Conservation (phyloP, 192 early-diverging fungal species). For the Coemansia sp. region DNA sequence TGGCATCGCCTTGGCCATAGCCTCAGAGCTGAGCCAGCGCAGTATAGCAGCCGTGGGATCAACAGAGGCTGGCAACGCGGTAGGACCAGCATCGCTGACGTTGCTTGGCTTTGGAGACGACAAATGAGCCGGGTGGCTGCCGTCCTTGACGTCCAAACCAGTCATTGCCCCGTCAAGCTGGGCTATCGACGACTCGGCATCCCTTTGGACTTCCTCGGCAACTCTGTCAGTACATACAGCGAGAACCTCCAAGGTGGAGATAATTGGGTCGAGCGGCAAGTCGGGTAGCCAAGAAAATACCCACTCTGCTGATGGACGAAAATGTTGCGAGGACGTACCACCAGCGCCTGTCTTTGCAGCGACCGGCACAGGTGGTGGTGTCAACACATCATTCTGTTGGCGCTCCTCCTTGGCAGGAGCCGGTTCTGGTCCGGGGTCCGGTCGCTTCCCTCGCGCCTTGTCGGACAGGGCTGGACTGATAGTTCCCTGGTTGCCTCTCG, state of each 20-base stretch:
- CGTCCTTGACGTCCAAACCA: conserved; percentile 9
- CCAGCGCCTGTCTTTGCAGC: background rate
- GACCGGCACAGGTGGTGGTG: background rate
- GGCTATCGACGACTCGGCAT: conserved; percentile 41
- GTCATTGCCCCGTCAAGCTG: background rate
- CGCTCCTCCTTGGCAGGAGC: conserved; percentile 8
- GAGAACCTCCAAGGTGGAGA: conserved; percentile 66
- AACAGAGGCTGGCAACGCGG: conserved; percentile 38
- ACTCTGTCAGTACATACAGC: conserved; percentile 71
- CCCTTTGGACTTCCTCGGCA: conserved; percentile 62
- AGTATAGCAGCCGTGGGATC: conserved; percentile 56
- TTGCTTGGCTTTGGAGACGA: background rate
- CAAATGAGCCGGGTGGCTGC: background rate
- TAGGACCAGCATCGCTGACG: background rate
- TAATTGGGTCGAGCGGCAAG: conserved; percentile 71
- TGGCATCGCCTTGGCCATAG: conserved; percentile 32
- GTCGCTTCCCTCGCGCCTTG: conserved; percentile 74
- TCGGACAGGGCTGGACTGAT: conserved; percentile 63
- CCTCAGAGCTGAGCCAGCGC: conserved; percentile 47
- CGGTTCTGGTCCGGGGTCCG: conserved; percentile 38
- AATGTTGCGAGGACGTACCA: conserved; percentile 10
- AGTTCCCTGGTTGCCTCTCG: conserved; percentile 17
- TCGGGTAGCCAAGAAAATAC: conserved; percentile 67
- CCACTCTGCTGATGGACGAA: conserved; percentile 50
- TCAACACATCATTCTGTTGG: conserved; percentile 1